Evolutionary conservation across 2,329 filamentous ascomycete species (phyloP).

Genomic region (Aspergillus clavatus): DNA sequence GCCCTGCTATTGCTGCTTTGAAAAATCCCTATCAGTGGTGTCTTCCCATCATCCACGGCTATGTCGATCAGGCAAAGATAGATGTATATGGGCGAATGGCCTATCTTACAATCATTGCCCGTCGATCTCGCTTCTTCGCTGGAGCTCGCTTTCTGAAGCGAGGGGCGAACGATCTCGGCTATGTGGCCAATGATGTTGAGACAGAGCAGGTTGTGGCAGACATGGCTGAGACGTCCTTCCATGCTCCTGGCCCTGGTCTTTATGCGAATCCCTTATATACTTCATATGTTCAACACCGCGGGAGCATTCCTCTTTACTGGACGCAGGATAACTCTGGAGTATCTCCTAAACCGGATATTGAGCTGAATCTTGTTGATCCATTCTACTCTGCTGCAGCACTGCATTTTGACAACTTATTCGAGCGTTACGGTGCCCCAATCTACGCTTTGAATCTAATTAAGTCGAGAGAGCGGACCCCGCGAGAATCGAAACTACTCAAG

Average conservation of each 20-base stretch:
- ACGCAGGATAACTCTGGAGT: slow-evolving; percentile 94
- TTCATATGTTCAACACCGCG: slow-evolving; percentile 93
- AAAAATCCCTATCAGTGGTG: slow-evolving; percentile 93
- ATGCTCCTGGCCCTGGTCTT: slow-evolving; percentile 77
- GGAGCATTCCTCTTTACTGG: slow-evolving; percentile 96
- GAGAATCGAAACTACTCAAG: slow-evolving; percentile 83
- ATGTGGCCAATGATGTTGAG: slow-evolving; percentile 97
- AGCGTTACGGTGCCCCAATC: slow-evolving; percentile 85
- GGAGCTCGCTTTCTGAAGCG: slow-evolving; percentile 92
- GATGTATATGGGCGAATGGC: slow-evolving; percentile 83
- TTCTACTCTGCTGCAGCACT: slow-evolving; percentile 90
- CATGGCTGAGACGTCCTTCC: slow-evolving; percentile 89
- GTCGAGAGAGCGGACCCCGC: slow-evolving; percentile 75
- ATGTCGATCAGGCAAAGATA: slow-evolving; percentile 83
- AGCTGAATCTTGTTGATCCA: slow-evolving; percentile 90
- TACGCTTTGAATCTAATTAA: slow-evolving; percentile 93
- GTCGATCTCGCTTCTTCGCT: slow-evolving; percentile 87
- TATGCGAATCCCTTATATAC: slow-evolving; percentile 90
- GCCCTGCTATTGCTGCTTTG: slow-evolving; percentile 65
- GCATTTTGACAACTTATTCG: slow-evolving; percentile 92
- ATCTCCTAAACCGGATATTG: slow-evolving; percentile 92
- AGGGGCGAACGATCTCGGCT: slow-evolving; percentile 88
- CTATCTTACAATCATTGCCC: slow-evolving; percentile 89
- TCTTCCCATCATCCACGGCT: slow-evolving; percentile 89
- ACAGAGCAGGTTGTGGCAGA: slow-evolving; percentile 98